Base-by-base conservation (phyloP, 139 green algal genomes). In the Chlamydomonas incerta region DNA sequence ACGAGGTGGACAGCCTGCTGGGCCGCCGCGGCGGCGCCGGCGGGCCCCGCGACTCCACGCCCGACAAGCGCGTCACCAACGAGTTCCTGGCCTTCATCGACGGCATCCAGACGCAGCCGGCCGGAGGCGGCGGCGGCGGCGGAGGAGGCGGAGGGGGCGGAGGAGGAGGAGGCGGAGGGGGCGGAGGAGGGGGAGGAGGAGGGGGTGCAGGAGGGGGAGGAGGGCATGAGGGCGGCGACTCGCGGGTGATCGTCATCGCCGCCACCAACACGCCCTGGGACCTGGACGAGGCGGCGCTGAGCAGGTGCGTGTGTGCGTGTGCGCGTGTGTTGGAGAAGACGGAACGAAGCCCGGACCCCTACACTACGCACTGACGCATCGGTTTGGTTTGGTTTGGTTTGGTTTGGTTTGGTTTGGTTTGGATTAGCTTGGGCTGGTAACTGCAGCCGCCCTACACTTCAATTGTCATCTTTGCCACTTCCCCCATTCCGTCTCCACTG, bases 211-310 rank as follows among this genome's bases (percentile, higher is more conserved):
- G 63, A 28, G 63, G 63, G 6, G 63, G 63, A 1, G n/a, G 47
- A 17, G n/a, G 47, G 72, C 37, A 26, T 2, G 4, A 28, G 26
- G 63, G 63, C n/a, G 63, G 75, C n/a, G 63, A 87, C 72, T 46
- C 62, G 34, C 75, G 87, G 6, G 75, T 93, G 13, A 80, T 90
- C 15, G 80, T 93, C 11, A 93, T 93, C 79, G 90, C 85, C 23
- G 90, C 90, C 24, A 93, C 90, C 50, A 93, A 93, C 63, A 67
- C 69, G 28, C 90, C 90, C 28, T 90, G 87, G 85, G 90, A 93
- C 66, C 70, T 93, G 33, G 90, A 93, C 68, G 90, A 93, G 84
- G 90, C 90, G 24, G 90, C 63, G 63, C n/a, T 70, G 63, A 70
- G 71, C 46, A 60, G 47, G 46, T 58, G n/a, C 29, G 67, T 47